phyloP scores from a whole-genome alignment of 176 grass and related monocot species.

The Guadua angustifolia region DNA sequence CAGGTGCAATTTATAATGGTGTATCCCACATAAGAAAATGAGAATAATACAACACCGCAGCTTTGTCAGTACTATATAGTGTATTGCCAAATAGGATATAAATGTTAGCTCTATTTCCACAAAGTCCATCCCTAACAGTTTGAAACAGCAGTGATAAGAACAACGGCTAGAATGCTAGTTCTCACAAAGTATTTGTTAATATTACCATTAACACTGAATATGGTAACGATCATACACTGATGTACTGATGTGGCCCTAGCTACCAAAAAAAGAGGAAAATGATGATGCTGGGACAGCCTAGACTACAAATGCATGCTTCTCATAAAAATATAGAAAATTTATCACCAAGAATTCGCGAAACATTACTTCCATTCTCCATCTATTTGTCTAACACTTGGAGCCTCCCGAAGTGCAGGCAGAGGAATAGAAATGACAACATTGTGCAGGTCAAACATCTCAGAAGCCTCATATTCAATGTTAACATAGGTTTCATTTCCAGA shows the following conservation, averaged over 20 bases:
- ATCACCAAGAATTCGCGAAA: conserved; percentile 22
- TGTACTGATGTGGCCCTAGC: neutral
- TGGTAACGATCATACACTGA: neutral
- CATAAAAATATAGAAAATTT: neutral
- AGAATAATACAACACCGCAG: neutral
- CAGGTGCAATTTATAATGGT: neutral
- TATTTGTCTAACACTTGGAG: conserved; percentile 73
- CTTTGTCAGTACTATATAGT: neutral
- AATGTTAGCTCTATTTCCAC: neutral
- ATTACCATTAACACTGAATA: neutral
- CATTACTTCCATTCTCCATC: conserved; percentile 91
- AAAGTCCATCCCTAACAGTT: neutral
- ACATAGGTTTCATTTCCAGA: conserved; percentile 81
- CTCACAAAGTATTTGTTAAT: neutral
- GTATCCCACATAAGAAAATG: neutral
- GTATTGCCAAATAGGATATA: neutral
- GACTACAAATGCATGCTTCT: neutral
- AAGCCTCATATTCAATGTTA: conserved; percentile 84
- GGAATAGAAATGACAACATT: conserved; percentile 84
- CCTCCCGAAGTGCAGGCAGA: conserved; percentile 59
- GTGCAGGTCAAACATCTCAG: conserved; percentile 75
- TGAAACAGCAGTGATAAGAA: neutral
- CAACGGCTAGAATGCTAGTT: neutral
- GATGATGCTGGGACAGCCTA: no score
- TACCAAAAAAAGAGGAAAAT: neutral